Evolutionary conservation across 805 yeast species (phyloP).

Genomic region (Wickerhamiella cacticola): DNA sequence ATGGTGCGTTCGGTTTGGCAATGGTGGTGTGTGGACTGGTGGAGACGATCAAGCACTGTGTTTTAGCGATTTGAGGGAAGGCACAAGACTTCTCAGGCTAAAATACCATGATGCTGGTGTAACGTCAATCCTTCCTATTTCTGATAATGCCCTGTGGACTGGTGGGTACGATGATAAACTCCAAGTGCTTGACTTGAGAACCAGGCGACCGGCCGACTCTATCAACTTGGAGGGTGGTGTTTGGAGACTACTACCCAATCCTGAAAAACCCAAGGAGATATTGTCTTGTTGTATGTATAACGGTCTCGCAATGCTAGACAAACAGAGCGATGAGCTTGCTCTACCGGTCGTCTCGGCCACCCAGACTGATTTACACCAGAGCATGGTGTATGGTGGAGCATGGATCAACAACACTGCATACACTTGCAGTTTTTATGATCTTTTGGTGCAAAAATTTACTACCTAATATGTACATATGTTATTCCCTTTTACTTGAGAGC

Average conservation of each 20-base stretch:
- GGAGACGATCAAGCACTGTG: constrained; percentile 77
- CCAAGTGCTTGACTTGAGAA: constrained; percentile 56
- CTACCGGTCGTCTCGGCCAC: constrained; percentile 15
- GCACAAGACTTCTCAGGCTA: constrained; percentile 23
- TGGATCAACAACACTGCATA: constrained; percentile 51
- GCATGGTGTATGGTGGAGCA: constrained; percentile 95
- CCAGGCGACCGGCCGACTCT: constrained; percentile 32
- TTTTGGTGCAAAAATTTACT: constrained; percentile 42
- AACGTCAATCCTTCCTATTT: constrained; percentile 57
- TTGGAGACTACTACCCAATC: constrained; percentile 73
- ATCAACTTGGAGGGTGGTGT: constrained; percentile 81
- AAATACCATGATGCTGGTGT: constrained; percentile 85
- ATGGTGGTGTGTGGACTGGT: constrained; percentile 55
- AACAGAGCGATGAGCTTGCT: constrained; percentile 14
- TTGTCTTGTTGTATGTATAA: constrained; percentile 90
- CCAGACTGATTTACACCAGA: constrained; percentile 41
- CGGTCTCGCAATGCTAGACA: constrained; percentile 62
- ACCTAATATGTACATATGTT: constrained; percentile 5
- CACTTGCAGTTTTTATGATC: constrained; percentile 89
- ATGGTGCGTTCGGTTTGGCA: constrained; percentile 63
- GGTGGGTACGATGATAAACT: constrained; percentile 87
- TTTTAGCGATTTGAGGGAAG: constrained; percentile 54
- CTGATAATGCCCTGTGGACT: constrained; percentile 43
- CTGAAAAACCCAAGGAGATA: constrained; percentile 29
- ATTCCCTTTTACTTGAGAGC: constrained; percentile 2